Base-by-base conservation (phyloP, 2,329 filamentous ascomycete genomes). In the Cryphonectria parasitica region DNA sequence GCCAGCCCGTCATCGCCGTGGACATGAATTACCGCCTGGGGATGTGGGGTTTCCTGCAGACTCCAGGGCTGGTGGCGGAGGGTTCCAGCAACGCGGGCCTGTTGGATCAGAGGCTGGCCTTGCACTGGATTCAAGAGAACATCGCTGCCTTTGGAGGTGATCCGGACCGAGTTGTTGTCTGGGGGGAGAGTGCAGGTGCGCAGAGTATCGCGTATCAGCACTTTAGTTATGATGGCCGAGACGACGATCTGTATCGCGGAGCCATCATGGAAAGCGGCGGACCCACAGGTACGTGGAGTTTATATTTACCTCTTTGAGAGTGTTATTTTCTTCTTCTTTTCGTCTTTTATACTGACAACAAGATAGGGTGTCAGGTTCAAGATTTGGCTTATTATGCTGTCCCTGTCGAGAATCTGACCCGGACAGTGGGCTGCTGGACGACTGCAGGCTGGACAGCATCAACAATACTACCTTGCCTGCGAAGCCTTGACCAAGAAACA, bases 181-280 rank as follows among this genome's bases (percentile, higher is more conserved):
- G 82, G 84, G 86, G 84, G 7, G 82, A 83, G 73, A 82, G 80
- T 36, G 81, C 82, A 25, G 82, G 82, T 1, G 82, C 81, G 0
- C 79, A 82, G 68, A 81, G 80, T 62, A 80, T 79, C 34, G 78
- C 79, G 3, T 82, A 82, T 64, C 88, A 90, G 36, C 79, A 89
- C 31, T 82, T 86, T 43, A 85, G 86, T 11, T 87, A 88, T 72
- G 84, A 83, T 49, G 87, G 88, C 0, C 80, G 86, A 41, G 82
- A 90, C 67, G 87, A 90, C 69, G 78, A 80, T 0, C 78, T 90
- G 0, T 90, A 88, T 74, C 82, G 83, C 4, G 84, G 78, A 10
- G 87, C 83, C 2, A 89, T 88, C 61, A 78, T 86, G 67, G 82
- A 90, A 67, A 88, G 84, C 17, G 86, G 86, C 4, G 80, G 80